Evolutionary conservation across 495 filamentous ascomycete genomes (phyloP), one percentile per base, ranked within the genome.

Genomic region (Tuber brumale): DNA sequence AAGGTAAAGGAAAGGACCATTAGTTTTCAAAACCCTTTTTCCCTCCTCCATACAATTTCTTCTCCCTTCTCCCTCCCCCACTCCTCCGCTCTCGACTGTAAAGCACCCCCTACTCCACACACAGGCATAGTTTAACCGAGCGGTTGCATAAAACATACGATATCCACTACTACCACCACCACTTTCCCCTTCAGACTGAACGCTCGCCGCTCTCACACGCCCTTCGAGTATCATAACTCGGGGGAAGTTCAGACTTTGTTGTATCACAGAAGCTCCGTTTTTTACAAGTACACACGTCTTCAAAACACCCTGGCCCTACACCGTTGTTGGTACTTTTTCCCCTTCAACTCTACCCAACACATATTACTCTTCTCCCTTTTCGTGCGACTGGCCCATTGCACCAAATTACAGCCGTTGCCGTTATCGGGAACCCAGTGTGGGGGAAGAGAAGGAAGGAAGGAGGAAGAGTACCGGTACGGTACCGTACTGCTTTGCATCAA

Each of bases 291-390:
- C 2, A 61, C 42, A 70, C 39, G 76, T 73, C 76, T 66, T 78
- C 77, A 43, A 80, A 79, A 79, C 78, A 73, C 73, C 71, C 78
- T 79, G 73, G 69, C 77, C 77, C 21, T 71, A 73, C 75, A 69
- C 45, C 2, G 45, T 46, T 16, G 27, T 66, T 31, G 27, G n/a
- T 66, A 31, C 57, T 74, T 70, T 43, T 72, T 74, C 71, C 72
- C 44, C 27, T 66, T 74, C 57, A 31, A 31, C 27, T 23, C 48
- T 46, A 16, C n/a, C 42, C 57, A 37, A 72, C 74, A 57, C 43
- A 69, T 43, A 70, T 74, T 35, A 37, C 41, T 41, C 39, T 8
- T 45, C 45, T n/a, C 44, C 44, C n/a, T 57, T 74, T 70, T 16
- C 48, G 9, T 27, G 48, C 9, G 23, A 27, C 48, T 21, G 8